Base-by-base conservation (phyloP, 768 basidiomycete species). In the Tephrocybe sp. region DNA sequence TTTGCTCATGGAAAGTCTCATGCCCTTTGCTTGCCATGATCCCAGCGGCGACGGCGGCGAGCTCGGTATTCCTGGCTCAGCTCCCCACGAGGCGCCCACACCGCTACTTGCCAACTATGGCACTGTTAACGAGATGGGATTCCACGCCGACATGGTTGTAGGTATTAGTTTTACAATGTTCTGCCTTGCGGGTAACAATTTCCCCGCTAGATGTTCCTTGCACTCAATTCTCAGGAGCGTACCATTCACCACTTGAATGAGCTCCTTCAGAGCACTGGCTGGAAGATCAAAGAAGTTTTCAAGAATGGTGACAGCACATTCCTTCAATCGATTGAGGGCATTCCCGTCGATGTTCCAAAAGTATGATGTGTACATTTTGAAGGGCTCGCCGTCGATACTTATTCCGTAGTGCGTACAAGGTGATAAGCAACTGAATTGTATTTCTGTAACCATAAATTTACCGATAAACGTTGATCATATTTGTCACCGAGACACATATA, bases 1-100 rank as follows among this genome's bases (percentile, higher is more conserved):
- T 7, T 39, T 75, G 40, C n/a, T 74, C 3, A 51, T 71, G 25
- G 74, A 76, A 43, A 57, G 52, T 32, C 49, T 72, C 16, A 40
- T 68, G 13, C 60, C 65, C 4, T 59, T 55, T 30, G 60, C 61
- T 4, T 64, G 61, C 41, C 48, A 48, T 15, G 54, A 55, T 37
- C 19, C 15, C n/a, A 31, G 21, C 15, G 43, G 28, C 2, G 55
- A 41, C 12, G 16, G 22, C 12, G 16, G 22, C 7, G 28, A 47
- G 25, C 9, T 7, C 9, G 50, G 13, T 34, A 53, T 52, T 21
- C 34, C 51, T 5, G 28, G 31, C 3, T 60, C 1, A 44, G 26
- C 9, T 57, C 62, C 21, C 16, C 36, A 37, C n/a, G 36, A 37
- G 36, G 36, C 36, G n/a, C 36, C 36, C 5, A 37, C 18, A 7